These are phyloP conservation scores for Mycena rosella DNA, from an alignment of 768 basidiomycete genomes.

Conservation along the genomic window DNA sequence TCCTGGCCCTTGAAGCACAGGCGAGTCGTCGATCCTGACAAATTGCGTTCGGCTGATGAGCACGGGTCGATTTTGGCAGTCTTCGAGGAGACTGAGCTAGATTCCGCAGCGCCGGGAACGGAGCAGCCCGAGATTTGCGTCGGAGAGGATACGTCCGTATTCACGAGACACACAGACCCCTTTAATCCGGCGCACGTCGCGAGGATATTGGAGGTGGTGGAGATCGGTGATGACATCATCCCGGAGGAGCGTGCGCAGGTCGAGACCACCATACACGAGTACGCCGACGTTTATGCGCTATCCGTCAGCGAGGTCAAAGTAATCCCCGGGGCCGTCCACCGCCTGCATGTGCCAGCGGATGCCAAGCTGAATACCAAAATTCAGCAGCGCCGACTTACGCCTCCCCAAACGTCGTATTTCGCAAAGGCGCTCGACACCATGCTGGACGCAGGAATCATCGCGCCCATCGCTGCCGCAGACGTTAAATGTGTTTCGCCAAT, in stretches of 20 bases:
- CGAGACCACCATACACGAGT: slow-evolving; percentile 46
- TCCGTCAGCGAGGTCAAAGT: slow-evolving; percentile 51
- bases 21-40: not conserved
- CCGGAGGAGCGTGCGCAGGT: slow-evolving; percentile 36
- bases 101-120: slow-evolving; percentile 1
- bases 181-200: slow-evolving; percentile 15
- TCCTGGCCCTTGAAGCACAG: slow-evolving; percentile 25
- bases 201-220: slow-evolving; percentile 8
- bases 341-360: slow-evolving; percentile 46
- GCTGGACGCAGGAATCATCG: slow-evolving; percentile 49
- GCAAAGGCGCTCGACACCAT: slow-evolving; percentile 51
- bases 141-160: slow-evolving; percentile 11
- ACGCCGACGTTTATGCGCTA: slow-evolving; percentile 55
- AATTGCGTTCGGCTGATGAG: slow-evolving; percentile 15
- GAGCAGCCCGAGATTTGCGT: slow-evolving; percentile 14
- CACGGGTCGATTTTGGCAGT: slow-evolving; percentile 15
- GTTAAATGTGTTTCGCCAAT: slow-evolving; percentile 51
- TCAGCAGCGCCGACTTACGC: slow-evolving; percentile 47
- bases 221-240: slow-evolving; percentile 44
- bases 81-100: slow-evolving; percentile 3
- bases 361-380: slow-evolving; percentile 46
- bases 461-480: slow-evolving; percentile 39
- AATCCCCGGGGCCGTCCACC: slow-evolving; percentile 48
- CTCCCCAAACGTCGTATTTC: slow-evolving; percentile 47
- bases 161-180: slow-evolving; percentile 3